Percentiles rank a stretch among this genome's conserved stretches.
These are phyloP conservation scores for Zychaea mexicana DNA, from an alignment of 371 early-diverging fungal genomes.

Conservation along the genomic window DNA sequence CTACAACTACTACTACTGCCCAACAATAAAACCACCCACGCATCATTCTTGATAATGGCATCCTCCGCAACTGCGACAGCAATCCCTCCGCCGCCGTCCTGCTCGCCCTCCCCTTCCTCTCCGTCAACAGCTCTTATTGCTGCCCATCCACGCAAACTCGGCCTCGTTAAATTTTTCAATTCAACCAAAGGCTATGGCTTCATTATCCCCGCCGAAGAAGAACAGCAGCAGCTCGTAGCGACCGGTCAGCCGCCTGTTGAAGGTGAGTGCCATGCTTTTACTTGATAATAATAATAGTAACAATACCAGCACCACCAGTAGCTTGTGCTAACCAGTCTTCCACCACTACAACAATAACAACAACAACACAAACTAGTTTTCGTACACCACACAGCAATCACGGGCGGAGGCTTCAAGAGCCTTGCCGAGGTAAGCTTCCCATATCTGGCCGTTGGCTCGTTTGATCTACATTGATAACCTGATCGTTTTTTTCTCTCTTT, in stretches of 20 bases:
- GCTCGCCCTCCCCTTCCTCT: too few relatives aligned
- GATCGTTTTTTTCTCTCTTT: neutral
- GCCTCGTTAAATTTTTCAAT: constrained; percentile 88
- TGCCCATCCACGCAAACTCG: constrained; percentile 58
- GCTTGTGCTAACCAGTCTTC: too few relatives aligned
- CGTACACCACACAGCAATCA: constrained; percentile 89
- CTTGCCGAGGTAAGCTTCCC: constrained; percentile 68
- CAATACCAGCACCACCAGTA: too few relatives aligned
- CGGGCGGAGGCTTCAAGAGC: constrained; percentile 85
- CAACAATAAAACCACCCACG: neutral
- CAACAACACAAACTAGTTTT: constrained; percentile 59
- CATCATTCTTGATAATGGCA: too few relatives aligned
- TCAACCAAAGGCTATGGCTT: constrained; percentile 89
- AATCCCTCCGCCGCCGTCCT: neutral
- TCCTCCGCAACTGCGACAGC: neutral
- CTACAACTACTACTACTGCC: too few relatives aligned
- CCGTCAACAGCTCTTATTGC: too few relatives aligned
- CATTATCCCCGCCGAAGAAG: constrained; percentile 74
- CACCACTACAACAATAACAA: neutral
- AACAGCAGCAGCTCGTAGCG: neutral
- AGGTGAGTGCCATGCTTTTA: constrained; percentile 50
- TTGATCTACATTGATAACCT: constrained; percentile 14
- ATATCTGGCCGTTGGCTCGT: neutral
- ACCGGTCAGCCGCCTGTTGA: constrained; percentile 51
- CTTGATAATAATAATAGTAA: neutral